Evolutionary conservation across 2,329 filamentous ascomycete species (phyloP), one percentile per base, ranked within the genome.

Genomic region (Fusarium goolgardi): DNA sequence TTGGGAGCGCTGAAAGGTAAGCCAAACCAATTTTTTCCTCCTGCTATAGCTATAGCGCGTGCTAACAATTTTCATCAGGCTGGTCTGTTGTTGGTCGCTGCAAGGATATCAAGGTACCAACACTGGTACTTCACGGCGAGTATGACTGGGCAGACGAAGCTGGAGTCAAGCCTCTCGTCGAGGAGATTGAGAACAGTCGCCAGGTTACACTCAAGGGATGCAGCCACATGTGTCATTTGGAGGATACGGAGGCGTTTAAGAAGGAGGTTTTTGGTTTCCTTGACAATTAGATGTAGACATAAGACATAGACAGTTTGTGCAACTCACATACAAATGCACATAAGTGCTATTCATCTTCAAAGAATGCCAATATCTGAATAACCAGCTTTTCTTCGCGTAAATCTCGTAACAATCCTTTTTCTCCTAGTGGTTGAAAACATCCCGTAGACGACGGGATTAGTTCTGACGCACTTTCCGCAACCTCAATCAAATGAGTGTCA

Each of bases 71-170:
- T 16, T 23, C 18, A 21, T 15, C 23, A 54, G 51, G 51, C 31
- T 54, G 51, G 51, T 54, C 51, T 37, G 51, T 54, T 46, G 31
- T 54, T 31, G 40, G 51, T 10, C 51, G 51, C 6, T 54, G 51
- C n/a, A 45, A 46, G 23, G 51, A 54, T n/a, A 54, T 54, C 23
- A 54, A 54, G 51, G 6, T 54, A 15, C 51, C 51, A 46, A 54
- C 51, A 46, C 15, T 54, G 31, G 40, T 54, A 0, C 31, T 54
- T 23, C 51, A 54, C 15, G 51, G 51, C n/a, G 51, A 54, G n/a
- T 46, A 54, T 37, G 51, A 54, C n/a, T 54, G 51, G 51, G 51
- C 51, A 31, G 40, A 54, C 15, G 51, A 46, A 2, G 51, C 51
- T 46, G 51, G 40, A 23, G 51, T 54, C 40, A 54, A 54, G 13